Evolutionary conservation across 1,284 basidiomycete species (phyloP).

Genomic region (Moesziomyces antarcticus): DNA sequence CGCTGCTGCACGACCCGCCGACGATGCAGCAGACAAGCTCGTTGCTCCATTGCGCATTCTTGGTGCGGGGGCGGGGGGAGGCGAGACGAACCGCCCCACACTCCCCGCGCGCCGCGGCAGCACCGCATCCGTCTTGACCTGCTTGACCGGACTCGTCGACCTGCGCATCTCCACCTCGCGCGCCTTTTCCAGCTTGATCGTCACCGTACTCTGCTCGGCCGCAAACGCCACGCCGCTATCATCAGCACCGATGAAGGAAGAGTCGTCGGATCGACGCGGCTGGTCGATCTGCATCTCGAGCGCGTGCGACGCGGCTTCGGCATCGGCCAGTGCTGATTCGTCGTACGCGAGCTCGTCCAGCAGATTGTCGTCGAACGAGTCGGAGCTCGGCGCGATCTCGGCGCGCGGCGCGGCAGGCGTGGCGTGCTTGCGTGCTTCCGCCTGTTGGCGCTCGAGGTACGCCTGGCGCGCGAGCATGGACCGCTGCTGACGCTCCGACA

Average conservation of each 20-base stretch:
- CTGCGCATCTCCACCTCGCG: conserved; percentile 26
- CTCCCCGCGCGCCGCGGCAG: conserved; percentile 36
- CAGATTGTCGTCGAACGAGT: conserved; percentile 37
- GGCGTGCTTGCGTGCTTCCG: conserved; percentile 11
- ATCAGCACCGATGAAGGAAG: background rate
- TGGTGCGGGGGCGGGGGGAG: conserved; percentile 14
- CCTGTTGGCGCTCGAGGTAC: conserved; percentile 37
- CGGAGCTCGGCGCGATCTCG: conserved; percentile 26
- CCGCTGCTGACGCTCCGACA: conserved; percentile 31
- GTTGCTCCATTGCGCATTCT: conserved; percentile 29
- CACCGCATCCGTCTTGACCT: conserved; percentile 26
- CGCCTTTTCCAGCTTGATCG: conserved; percentile 25
- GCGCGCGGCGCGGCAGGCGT: conserved; percentile 1
- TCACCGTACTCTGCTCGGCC: background rate
- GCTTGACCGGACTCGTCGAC: conserved; percentile 43
- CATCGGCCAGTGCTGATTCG: conserved; percentile 36
- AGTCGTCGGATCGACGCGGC: background rate
- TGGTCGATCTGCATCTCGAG: conserved; percentile 45
- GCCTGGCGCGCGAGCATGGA: conserved; percentile 36
- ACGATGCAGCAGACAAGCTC: conserved; percentile 15
- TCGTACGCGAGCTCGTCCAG: conserved; percentile 37
- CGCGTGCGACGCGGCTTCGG: conserved; percentile 36
- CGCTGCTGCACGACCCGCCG: background rate
- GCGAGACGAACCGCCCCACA: conserved; percentile 44
- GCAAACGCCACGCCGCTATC: conserved; percentile 37